These are phyloP conservation scores for Sonneratia alba DNA, from an alignment of 345 rosid genomes.

Conservation along the genomic window DNA sequence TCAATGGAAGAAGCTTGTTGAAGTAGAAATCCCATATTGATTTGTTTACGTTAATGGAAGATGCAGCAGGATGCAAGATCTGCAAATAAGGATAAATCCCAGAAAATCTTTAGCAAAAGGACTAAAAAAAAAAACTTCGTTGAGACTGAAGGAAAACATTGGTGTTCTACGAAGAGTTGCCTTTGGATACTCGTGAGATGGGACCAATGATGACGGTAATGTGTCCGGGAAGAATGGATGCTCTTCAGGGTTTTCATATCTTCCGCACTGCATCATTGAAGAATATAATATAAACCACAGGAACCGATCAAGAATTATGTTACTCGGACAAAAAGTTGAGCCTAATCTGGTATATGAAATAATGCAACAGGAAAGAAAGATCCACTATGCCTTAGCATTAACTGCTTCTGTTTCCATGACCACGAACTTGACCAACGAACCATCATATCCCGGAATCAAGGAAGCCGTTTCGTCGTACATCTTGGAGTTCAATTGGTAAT, in stretches of 20 bases:
- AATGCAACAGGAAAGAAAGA: background rate
- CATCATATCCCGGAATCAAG: constrained; percentile 31
- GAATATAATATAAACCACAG: too few species aligned
- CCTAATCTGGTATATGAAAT: background rate
- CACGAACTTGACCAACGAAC: constrained; percentile 44
- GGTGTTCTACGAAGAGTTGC: constrained; percentile 19
- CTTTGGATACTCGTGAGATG: constrained; percentile 32
- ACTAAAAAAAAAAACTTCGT: background rate
- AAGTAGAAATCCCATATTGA: constrained; percentile 63
- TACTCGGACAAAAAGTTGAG: background rate
- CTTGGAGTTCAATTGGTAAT: constrained; percentile 41
- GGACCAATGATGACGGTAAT: constrained; percentile 36
- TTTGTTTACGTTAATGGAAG: constrained; percentile 50
- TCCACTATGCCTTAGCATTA: constrained; percentile 46
- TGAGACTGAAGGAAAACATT: background rate
- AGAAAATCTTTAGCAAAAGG: background rate
- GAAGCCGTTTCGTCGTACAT: constrained; percentile 21
- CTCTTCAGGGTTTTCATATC: constrained; percentile 77
- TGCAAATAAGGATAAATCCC: constrained; percentile 13
- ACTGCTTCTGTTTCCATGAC: constrained; percentile 46
- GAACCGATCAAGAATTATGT: background rate
- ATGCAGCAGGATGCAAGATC: constrained; percentile 56
- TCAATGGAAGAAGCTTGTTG: constrained; percentile 57
- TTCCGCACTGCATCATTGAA: constrained; percentile 42
- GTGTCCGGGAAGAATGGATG: constrained; percentile 64